These are phyloP conservation scores for Skeletonema grethae DNA, from an alignment of 108 stramenopile species.

Conservation along the genomic window DNA sequence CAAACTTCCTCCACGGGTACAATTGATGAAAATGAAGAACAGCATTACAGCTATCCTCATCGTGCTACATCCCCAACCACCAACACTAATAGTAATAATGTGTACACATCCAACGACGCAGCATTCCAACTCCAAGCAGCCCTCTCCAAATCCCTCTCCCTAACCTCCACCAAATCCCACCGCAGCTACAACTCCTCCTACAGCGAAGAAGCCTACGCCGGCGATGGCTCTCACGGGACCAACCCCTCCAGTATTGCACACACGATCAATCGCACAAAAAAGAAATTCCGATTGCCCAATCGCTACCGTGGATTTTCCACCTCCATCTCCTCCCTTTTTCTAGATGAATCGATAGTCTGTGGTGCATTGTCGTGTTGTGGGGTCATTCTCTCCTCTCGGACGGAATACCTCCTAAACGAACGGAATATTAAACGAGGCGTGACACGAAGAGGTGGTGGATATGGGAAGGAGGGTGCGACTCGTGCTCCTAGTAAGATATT, in stretches of 20 bases:
- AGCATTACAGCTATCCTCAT: neutral
- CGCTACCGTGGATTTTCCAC: constrained; percentile 83
- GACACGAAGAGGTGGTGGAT: constrained; percentile 31
- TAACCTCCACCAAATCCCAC: too few relatives aligned
- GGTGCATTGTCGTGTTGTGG: constrained; percentile 82
- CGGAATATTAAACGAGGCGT: constrained; percentile 70
- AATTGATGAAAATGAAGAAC: neutral
- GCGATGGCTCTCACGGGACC: neutral
- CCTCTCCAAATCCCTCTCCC: neutral
- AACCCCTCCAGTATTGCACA: neutral
- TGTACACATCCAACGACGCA: neutral
- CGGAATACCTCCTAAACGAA: constrained; percentile 77
- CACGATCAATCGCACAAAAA: neutral
- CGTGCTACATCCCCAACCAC: neutral
- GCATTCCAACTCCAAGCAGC: constrained; percentile 1
- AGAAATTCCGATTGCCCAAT: constrained; percentile 15
- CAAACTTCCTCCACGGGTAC: neutral
- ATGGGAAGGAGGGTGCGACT: constrained; percentile 45
- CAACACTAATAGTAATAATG: neutral
- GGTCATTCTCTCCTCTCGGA: constrained; percentile 69
- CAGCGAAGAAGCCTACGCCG: neutral
- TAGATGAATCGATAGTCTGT: constrained; percentile 85
- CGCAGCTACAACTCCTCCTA: neutral
- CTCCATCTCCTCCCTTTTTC: constrained; percentile 71
- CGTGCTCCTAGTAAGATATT: constrained; percentile 52